Base-by-base conservation (phyloP, 2,329 filamentous ascomycete genomes). In the Alternaria burnsii region DNA sequence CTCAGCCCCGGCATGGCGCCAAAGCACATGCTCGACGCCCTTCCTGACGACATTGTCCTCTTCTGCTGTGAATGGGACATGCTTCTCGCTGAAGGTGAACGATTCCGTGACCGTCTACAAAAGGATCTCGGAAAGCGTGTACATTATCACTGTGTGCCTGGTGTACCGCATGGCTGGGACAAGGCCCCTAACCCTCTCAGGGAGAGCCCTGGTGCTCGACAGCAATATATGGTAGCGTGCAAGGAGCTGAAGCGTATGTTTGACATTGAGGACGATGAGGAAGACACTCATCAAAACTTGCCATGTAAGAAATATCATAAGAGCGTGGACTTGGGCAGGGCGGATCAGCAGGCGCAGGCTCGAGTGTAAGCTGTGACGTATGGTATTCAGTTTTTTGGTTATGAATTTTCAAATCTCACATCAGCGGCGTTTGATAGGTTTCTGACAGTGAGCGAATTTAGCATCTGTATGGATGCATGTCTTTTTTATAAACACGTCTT, bases 1-100 rank as follows among this genome's bases (percentile, higher is more conserved):
- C 84, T 88, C 1, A 85, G 82, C 8, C 87, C 87, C 0, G 85
- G 85, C 32, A 82, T 85, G 10, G 87, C 87, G 2, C 80, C 84
- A 0, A 81, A 83, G 20, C 74, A 81, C 28, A 82, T 87, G 69
- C 81, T 89, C n/a, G 70, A 75, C 28, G 81, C 81, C 2, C 73
- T 89, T 1, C 87, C 87, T 0, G 79, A 84, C n/a, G 84, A 88
- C 59, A 84, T 89, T 47, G 86, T 88, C 58, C 76, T 89, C 66
- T 87, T 86, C 70, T 85, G 86, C 43, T 89, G 87, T 72, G 87
- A 89, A 71, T 89, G 85, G 85, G 87, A 89, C 70, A 89, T 89
- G 87, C 78, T 89, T 14, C 79, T 88, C n/a, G 82, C 83, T 14
- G 87, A 89, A 71, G 87, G 86, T 6, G 80, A 89, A 61, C 80